Conservation (phyloP, 1,284 basidiomycete species). For the Sphagnurus paluster region DNA sequence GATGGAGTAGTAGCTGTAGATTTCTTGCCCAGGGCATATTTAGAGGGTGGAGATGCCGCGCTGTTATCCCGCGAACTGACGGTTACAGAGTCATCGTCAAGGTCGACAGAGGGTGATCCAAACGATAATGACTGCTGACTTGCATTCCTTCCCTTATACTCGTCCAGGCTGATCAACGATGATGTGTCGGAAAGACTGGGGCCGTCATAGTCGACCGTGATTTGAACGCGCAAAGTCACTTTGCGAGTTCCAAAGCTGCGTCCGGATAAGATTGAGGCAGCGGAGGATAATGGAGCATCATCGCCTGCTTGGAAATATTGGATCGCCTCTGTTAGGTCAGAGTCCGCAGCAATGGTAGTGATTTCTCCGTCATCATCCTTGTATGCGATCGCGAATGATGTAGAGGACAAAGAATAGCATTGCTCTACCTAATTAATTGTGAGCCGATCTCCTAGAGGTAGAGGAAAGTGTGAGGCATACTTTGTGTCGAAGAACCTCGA, state of each 20-base stretch:
- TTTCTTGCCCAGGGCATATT: slow-evolving; percentile 6
- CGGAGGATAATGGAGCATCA: slow-evolving; percentile 67
- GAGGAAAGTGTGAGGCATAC: slow-evolving; percentile 37
- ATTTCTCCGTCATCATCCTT: slow-evolving; percentile 74
- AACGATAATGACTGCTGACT: slow-evolving; percentile 61
- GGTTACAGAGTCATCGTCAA: slow-evolving; percentile 72
- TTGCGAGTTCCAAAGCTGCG: slow-evolving; percentile 65
- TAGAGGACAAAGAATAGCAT: slow-evolving; percentile 74
- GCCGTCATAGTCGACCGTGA: slow-evolving; percentile 85
- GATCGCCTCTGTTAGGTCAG: slow-evolving; percentile 82
- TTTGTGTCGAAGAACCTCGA: slow-evolving; percentile 67
- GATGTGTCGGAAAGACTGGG: slow-evolving; percentile 88
- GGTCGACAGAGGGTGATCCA: slow-evolving; percentile 38
- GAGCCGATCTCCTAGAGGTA: slow-evolving; percentile 1
- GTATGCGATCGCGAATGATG: slow-evolving; percentile 73
- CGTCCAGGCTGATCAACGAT: slow-evolving; percentile 75
- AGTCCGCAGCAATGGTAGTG: slow-evolving; percentile 59
- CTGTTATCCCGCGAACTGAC: slow-evolving; percentile 68
- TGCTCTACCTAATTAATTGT: slow-evolving; percentile 65
- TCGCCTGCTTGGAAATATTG: slow-evolving; percentile 80
- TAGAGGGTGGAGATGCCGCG: slow-evolving; percentile 19
- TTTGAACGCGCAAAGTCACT: slow-evolving; percentile 74
- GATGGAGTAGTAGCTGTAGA: slow-evolving; percentile 8
- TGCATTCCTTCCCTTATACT: slow-evolving; percentile 60
- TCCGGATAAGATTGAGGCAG: slow-evolving; percentile 71